phyloP scores from a whole-genome alignment of 1,139 yeast genomes.

The Debaryomyces robertsiae region DNA sequence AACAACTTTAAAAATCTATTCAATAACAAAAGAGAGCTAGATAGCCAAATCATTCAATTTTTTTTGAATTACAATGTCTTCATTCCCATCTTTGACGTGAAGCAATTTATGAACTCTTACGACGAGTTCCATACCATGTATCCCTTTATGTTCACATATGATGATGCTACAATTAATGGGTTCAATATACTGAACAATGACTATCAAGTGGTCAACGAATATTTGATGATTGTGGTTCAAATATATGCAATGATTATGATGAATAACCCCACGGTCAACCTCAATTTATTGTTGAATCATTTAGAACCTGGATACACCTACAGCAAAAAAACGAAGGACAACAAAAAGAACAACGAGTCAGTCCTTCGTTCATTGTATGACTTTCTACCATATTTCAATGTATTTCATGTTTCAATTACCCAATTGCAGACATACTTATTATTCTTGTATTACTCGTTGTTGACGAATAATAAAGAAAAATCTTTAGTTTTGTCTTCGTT shows the following conservation, averaged over 20 bases:
- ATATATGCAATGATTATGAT: constrained; percentile 51
- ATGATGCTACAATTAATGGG: constrained; percentile 52
- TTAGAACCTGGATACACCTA: constrained; percentile 37
- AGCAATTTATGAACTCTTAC: constrained; percentile 57
- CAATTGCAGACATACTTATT: constrained; percentile 48
- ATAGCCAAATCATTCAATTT: constrained; percentile 53
- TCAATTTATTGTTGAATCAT: constrained; percentile 45
- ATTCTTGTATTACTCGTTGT: constrained; percentile 44
- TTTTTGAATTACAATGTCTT: constrained; percentile 59
- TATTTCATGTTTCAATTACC: constrained; percentile 43
- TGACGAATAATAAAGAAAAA: constrained; percentile 51
- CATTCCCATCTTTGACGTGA: constrained; percentile 64
- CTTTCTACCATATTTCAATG: constrained; percentile 49
- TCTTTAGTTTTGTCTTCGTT: constrained; percentile 45
- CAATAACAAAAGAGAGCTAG: constrained; percentile 48
- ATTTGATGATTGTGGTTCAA: constrained; percentile 48
- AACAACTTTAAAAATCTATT: constrained; percentile 51
- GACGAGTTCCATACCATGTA: constrained; percentile 60
- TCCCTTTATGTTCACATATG: constrained; percentile 53
- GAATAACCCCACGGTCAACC: constrained; percentile 48
- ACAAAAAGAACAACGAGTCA: constrained; percentile 19
- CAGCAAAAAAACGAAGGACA: constrained; percentile 18
- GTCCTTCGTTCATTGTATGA: constrained; percentile 45
- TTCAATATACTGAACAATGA: constrained; percentile 55
- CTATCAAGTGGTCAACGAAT: constrained; percentile 52